Percentiles rank a stretch among this genome's conserved stretches.
Conservation (phyloP, 495 filamentous ascomycete genomes). For the Penicillium daleae region DNA sequence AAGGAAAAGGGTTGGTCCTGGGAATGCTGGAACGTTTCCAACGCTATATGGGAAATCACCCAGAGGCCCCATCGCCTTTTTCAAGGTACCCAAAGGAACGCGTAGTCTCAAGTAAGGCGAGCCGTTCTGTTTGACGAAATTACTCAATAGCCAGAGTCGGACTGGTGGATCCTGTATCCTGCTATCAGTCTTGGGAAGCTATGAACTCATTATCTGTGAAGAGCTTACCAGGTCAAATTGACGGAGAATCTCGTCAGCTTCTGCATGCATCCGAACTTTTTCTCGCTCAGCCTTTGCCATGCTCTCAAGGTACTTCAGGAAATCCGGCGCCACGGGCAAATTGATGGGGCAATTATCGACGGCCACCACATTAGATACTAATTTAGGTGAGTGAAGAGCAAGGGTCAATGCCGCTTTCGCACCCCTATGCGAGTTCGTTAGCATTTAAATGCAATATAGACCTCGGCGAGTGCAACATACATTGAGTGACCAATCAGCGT, state of each 20-base stretch:
- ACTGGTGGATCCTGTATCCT: conserved; percentile 57
- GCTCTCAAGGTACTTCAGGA: conserved; percentile 71
- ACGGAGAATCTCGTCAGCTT: conserved; percentile 72
- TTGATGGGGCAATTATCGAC: conserved; percentile 86
- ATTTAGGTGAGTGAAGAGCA: conserved; percentile 61
- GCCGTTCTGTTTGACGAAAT: conserved; percentile 57
- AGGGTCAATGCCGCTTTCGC: conserved; percentile 86
- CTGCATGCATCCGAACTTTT: conserved; percentile 58
- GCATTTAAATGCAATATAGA: background rate
- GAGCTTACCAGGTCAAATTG: conserved; percentile 61
- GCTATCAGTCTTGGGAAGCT: conserved; percentile 11
- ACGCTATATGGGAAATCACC: conserved; percentile 75
- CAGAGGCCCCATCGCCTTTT: conserved; percentile 59
- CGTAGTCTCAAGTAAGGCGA: conserved; percentile 40
- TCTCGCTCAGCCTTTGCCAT: conserved; percentile 68
- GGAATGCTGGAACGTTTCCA: conserved; percentile 58
- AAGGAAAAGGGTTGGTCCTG: conserved; percentile 71
- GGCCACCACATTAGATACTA: conserved; percentile 65
- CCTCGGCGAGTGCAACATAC: background rate
- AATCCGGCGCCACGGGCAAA: conserved; percentile 63
- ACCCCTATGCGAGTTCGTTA: conserved; percentile 70
- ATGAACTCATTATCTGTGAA: background rate
- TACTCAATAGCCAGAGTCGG: conserved; percentile 81
- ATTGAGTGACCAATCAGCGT: conserved; percentile 58
- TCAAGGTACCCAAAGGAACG: conserved; percentile 57